phyloP scores from a whole-genome alignment of 106 monocot genomes.

The Phalaenopsis aphrodite region DNA sequence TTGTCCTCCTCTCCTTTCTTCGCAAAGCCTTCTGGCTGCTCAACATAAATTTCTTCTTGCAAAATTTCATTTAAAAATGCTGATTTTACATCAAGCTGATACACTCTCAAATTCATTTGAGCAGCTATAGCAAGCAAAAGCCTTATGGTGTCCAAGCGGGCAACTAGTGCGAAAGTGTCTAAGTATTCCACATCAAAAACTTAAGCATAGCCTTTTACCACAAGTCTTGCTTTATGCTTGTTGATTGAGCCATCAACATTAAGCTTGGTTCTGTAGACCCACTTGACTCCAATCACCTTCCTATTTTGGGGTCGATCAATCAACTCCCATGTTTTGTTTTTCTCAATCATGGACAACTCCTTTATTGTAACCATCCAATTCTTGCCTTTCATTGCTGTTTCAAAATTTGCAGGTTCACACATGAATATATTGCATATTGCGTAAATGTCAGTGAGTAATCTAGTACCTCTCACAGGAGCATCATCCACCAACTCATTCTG shows the following conservation, averaged over 20 bases:
- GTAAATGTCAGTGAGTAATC: neutral
- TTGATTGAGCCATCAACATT: neutral
- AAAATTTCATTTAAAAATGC: neutral
- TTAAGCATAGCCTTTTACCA: neutral
- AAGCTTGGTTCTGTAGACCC: neutral
- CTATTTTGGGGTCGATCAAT: neutral
- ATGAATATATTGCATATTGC: conserved; percentile 1
- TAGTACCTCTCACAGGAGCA: neutral
- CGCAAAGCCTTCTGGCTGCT: neutral
- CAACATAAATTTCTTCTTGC: neutral
- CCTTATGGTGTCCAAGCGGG: neutral
- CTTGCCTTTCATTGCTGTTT: neutral
- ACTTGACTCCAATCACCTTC: neutral
- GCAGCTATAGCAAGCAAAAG: neutral
- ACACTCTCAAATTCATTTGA: neutral
- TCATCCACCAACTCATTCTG: neutral
- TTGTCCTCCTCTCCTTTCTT: neutral
- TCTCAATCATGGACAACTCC: neutral
- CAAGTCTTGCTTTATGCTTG: neutral
- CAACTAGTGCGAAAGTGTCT: neutral
- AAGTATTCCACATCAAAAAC: neutral
- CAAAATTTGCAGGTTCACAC: conserved; percentile 5
- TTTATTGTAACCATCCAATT: too few species aligned
- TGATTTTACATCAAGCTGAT: neutral
- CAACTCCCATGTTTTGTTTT: neutral